phyloP scores from a whole-genome alignment of 352 stramenopile genomes.

The Phytopythium chamaehyphon region DNA sequence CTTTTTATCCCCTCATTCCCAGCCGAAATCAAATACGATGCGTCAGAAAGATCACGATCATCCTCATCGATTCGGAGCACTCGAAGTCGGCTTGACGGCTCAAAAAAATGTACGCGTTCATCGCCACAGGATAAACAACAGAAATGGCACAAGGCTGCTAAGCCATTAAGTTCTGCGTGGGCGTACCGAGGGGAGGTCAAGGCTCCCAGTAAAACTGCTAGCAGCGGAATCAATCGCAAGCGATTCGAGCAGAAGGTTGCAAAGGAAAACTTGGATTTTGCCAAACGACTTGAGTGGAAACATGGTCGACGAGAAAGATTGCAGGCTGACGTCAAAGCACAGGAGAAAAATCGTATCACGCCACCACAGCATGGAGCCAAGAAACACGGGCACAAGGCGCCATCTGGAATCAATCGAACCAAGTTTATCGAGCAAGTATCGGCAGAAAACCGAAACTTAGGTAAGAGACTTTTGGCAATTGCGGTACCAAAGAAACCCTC shows the following conservation, averaged over 20 bases:
- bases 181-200: not conserved
- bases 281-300: constrained; percentile 44
- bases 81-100: not conserved
- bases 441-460: constrained; percentile 50
- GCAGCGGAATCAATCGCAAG: constrained; percentile 52
- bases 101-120: not conserved
- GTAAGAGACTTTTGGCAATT: constrained; percentile 45
- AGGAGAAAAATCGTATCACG: constrained; percentile 32
- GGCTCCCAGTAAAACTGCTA: constrained; percentile 24
- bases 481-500: constrained; percentile 4
- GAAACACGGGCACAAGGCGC: constrained; percentile 48
- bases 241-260: constrained; percentile 54
- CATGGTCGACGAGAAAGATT: constrained; percentile 22
- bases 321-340: constrained; percentile 27
- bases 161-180: not conserved
- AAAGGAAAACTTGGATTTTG: constrained; percentile 50
- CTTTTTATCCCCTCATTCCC: constrained; percentile 37
- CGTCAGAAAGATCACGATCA: not conserved
- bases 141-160: not conserved
- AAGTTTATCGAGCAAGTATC: constrained; percentile 51
- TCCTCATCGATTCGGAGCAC: not conserved
- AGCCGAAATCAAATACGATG: constrained; percentile 4
- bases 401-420: constrained; percentile 53
- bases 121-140: not conserved
- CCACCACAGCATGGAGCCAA: constrained; percentile 35